A percentile compares a stretch with the other conserved stretches of the same genome.
These are phyloP conservation scores for Melastoma malabathricum DNA, from an alignment of 345 rosid species.

Conservation along the genomic window DNA sequence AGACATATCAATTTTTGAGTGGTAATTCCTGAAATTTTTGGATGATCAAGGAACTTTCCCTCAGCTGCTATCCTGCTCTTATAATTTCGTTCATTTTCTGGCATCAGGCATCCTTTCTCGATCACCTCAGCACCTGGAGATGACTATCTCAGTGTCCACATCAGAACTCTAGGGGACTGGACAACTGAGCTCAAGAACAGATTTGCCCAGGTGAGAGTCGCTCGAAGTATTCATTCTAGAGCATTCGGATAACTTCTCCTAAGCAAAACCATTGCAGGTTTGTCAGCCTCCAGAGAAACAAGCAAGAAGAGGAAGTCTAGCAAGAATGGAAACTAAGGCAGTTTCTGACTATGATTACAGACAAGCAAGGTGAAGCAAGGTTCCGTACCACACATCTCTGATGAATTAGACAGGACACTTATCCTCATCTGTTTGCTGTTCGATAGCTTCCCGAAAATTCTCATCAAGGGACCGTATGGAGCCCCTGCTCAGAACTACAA, in stretches of 20 bases:
- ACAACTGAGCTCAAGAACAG: conserved; percentile 54
- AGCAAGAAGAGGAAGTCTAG: conserved; percentile 31
- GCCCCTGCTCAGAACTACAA: conserved; percentile 91
- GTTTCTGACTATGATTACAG: conserved; percentile 25
- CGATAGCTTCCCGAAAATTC: conserved; percentile 59
- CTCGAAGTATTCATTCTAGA: not conserved
- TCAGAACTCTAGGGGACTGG: conserved; percentile 88
- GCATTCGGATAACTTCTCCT: not conserved
- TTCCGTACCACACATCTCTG: not conserved
- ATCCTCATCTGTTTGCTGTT: not conserved
- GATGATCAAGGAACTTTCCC: too few species aligned
- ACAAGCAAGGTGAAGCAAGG: conserved; percentile 23
- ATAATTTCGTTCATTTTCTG: not conserved
- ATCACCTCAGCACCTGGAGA: conserved; percentile 94
- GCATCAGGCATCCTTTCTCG: conserved; percentile 84
- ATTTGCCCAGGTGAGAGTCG: conserved; percentile 41
- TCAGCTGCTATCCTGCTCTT: not conserved
- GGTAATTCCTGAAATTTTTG: conserved; percentile 24
- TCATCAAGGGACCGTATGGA: conserved; percentile 83
- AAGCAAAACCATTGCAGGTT: conserved; percentile 23
- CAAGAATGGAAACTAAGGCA: conserved; percentile 62
- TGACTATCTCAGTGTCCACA: conserved; percentile 78
- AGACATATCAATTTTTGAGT: conserved; percentile 63
- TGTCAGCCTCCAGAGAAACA: conserved; percentile 41
- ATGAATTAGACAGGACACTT: not conserved